phyloP scores from a whole-genome alignment of 805 yeast species.

The Candida argentea region DNA sequence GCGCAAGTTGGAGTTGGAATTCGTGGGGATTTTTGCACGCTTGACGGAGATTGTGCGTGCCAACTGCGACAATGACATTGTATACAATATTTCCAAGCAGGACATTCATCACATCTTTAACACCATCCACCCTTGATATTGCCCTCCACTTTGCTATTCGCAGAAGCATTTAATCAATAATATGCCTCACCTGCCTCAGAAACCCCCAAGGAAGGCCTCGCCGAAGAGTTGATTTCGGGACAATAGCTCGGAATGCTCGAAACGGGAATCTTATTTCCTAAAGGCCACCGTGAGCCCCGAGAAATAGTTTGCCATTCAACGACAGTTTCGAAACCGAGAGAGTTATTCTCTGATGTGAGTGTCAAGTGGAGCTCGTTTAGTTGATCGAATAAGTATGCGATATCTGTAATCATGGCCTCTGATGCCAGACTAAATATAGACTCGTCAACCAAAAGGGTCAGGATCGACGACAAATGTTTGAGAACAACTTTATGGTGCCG shows the following conservation, averaged over 20 bases:
- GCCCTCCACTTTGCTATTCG: neutral
- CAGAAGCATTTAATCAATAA: constrained; percentile 3
- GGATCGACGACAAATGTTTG: constrained; percentile 21
- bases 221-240: constrained; percentile 10
- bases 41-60: constrained; percentile 43
- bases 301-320: constrained; percentile 24
- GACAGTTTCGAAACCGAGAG: constrained; percentile 26
- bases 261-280: constrained; percentile 27
- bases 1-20: constrained; percentile 59
- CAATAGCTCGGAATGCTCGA: constrained; percentile 14
- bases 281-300: constrained; percentile 34
- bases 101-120: constrained; percentile 50
- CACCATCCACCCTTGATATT: constrained; percentile 6
- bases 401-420: constrained; percentile 26
- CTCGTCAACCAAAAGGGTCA: constrained; percentile 24
- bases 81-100: constrained; percentile 38
- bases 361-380: constrained; percentile 29
- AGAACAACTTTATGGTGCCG: constrained; percentile 23
- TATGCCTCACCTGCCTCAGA: constrained; percentile 5
- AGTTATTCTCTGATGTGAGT: constrained; percentile 33
- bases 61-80: constrained; percentile 46
- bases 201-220: neutral
- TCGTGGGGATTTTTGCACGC: constrained; percentile 43
- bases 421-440: constrained; percentile 25
- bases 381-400: constrained; percentile 30